A percentile compares a stretch with the other conserved stretches of the same genome.
phyloP scores from a whole-genome alignment of 129 eudicot species.

The Deinandra increscens region DNA sequence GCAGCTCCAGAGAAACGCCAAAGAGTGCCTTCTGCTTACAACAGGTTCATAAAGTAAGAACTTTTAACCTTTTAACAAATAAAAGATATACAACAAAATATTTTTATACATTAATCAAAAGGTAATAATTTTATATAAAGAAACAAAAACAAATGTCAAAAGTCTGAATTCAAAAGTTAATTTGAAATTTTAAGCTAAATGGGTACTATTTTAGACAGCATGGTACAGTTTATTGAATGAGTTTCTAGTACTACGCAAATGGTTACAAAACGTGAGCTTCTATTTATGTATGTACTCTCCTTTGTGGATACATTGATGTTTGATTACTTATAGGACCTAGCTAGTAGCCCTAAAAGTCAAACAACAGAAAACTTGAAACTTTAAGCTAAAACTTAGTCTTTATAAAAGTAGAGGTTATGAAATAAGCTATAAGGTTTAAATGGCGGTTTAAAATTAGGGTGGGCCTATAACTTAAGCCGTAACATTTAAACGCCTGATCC shows the following conservation, averaged over 20 bases:
- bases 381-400: too few relatives aligned
- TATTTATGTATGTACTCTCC: constrained; percentile 15
- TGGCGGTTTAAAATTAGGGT: too few relatives aligned
- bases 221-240: constrained; percentile 37
- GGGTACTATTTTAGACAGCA: constrained; percentile 26
- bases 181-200: constrained; percentile 24
- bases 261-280: constrained; percentile 29
- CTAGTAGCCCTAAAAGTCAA: too few relatives aligned
- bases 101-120: not conserved
- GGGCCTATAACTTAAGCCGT: too few relatives aligned
- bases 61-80: constrained; percentile 11
- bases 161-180: constrained; percentile 21
- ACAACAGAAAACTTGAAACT: too few relatives aligned
- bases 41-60: constrained; percentile 96
- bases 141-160: constrained; percentile 32
- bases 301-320: constrained; percentile 6
- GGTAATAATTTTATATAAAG: not conserved
- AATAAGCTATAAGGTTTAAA: too few relatives aligned
- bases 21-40: constrained; percentile 99
- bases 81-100: not conserved
- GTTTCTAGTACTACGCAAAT: constrained; percentile 32
- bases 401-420: too few relatives aligned
- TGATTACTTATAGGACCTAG: not conserved
- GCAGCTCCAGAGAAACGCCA: constrained; percentile 99
- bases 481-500: too few relatives aligned